Evolutionary conservation across 129 eudicot species (phyloP), one percentile per base, ranked within the genome.

Genomic region (Helianthus tuberosus): DNA sequence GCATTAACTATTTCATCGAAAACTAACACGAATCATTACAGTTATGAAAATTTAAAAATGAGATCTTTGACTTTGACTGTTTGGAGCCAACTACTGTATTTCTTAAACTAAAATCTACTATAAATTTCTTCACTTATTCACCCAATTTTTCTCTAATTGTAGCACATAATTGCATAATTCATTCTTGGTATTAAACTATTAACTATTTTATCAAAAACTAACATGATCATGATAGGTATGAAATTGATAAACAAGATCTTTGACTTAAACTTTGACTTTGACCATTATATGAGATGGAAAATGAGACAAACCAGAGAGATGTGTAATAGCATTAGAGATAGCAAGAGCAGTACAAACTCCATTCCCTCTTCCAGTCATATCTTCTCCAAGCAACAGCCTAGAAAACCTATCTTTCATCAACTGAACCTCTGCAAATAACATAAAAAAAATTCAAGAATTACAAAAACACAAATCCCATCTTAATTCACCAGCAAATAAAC

Each of bases 281-380:
- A 71, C 17, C n/a, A 27, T 62, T 11, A 20, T 1, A 73, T 3
- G 29, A 47, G 27, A 32, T 25, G 46, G 75, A 73, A 73, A 64
- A 54, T 55, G 15, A 17, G 57, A 84, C 81, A 25, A 71, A 87
- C 96, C 96, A 46, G 89, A 85, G 59, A 91, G 97, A 86, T 86
- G 80, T 48, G 97, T 88, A 3, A 91, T 91, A 52, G 97, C 89
- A 80, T 91, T 91, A 51, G 94, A 91, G 77, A 91, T 84, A 23
- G 97, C 91, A 61, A 91, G 83, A 55, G 97, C 97, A 41, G 91
- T 80, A 52, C 80, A 84, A 11, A 89, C 96, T 69, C 92, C 96
- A 29, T 85, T 84, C 20, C 92, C 90, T 82, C 92, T 86, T 17
- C 96, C 96, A 6, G 92, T 75, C 92, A 89, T 84, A 73, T 89